phyloP scores from a whole-genome alignment of 345 rosid genomes.

The Aquilaria malaccensis region DNA sequence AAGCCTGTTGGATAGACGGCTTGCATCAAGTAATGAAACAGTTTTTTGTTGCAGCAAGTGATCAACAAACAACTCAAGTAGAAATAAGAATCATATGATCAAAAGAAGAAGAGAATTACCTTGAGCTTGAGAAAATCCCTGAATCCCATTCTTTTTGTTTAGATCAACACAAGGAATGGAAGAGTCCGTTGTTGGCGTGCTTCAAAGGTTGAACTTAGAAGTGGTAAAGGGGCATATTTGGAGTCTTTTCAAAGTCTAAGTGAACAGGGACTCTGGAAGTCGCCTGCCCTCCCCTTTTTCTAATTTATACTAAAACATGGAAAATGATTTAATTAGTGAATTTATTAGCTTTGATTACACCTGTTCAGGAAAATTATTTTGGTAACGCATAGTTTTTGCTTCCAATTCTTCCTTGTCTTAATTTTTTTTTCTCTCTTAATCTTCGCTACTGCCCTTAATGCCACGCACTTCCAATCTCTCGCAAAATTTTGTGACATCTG shows the following conservation, averaged over 20 bases:
- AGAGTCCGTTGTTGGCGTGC: neutral
- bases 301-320: neutral
- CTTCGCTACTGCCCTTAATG: too few relatives aligned
- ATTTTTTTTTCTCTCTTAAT: too few relatives aligned
- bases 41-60: neutral
- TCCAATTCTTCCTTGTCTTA: neutral
- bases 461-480: too few relatives aligned
- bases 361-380: slow-evolving; percentile 19
- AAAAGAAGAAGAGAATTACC: slow-evolving; percentile 27
- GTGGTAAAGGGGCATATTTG: neutral
- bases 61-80: neutral
- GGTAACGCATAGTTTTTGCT: slow-evolving; percentile 17
- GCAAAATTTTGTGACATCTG: too few relatives aligned
- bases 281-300: neutral
- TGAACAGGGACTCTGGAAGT: slow-evolving; percentile 9
- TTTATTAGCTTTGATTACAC: slow-evolving; percentile 21
- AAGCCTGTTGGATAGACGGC: slow-evolving; percentile 28
- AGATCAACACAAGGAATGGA: neutral
- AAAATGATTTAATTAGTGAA: slow-evolving; percentile 18
- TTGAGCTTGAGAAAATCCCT: slow-evolving; percentile 45
- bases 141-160: slow-evolving; percentile 31
- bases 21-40: neutral
- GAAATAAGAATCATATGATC: neutral
- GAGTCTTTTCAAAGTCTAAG: neutral
- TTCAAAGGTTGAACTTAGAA: neutral